Conservation (phyloP, 169 alveolate species). For the Cryptosporidium andersoni region DNA sequence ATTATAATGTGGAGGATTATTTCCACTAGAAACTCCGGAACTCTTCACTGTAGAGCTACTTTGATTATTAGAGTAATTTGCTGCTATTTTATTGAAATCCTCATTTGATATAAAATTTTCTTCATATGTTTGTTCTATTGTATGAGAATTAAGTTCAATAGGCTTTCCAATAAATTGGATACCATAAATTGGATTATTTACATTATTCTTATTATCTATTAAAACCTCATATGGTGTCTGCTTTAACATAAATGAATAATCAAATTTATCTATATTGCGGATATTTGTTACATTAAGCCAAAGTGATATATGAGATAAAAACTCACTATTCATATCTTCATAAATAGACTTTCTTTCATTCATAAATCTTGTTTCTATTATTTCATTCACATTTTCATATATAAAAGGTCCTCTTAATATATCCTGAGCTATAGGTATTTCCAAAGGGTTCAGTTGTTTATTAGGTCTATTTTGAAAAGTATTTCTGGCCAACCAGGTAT, state of each 20-base stretch:
- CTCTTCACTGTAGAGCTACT: background rate
- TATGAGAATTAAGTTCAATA: background rate
- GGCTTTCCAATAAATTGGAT: background rate
- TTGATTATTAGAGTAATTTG: background rate
- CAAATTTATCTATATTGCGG: constrained; percentile 6
- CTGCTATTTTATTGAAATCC: background rate
- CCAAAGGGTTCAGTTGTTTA: background rate
- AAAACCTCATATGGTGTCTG: constrained; percentile 15
- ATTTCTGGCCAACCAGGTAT: background rate
- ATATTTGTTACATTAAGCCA: background rate
- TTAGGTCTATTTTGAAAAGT: background rate
- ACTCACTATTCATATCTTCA: constrained; percentile 7
- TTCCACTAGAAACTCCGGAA: no score
- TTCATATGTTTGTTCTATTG: background rate
- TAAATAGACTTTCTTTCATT: background rate
- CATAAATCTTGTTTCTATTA: constrained; percentile 4
- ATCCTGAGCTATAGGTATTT: constrained; percentile 47
- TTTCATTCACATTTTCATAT: constrained; percentile 11
- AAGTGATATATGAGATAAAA: constrained; percentile 5
- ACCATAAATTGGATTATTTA: background rate
- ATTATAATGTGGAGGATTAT: constrained; percentile 12
- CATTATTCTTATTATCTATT: background rate
- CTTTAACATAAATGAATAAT: background rate
- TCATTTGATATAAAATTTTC: background rate
- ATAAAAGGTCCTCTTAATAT: constrained; percentile 49